phyloP scores from a whole-genome alignment of 345 rosid genomes.

The Geranium brycei region DNA sequence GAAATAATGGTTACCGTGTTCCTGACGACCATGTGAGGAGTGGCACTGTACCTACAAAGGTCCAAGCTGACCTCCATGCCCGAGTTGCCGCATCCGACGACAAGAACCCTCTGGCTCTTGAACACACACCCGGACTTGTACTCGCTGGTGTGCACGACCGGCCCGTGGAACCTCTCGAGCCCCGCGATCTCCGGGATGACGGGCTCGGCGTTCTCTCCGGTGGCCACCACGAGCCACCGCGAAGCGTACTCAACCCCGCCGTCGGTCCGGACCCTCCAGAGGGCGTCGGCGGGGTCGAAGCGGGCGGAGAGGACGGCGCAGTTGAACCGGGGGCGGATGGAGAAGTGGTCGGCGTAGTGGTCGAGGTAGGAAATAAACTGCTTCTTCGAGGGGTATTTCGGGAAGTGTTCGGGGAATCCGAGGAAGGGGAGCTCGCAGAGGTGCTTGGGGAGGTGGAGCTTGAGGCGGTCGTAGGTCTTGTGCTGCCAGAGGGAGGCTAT shows the following conservation, averaged over 20 bases:
- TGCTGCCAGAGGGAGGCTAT: constrained; percentile 24
- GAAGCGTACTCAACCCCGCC: constrained; percentile 18
- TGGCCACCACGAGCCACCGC: constrained; percentile 62
- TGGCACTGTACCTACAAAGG: constrained; percentile 46
- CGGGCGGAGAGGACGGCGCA: constrained; percentile 13
- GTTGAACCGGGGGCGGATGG: constrained; percentile 16
- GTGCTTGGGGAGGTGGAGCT: constrained; percentile 25
- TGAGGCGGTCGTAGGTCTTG: constrained; percentile 27
- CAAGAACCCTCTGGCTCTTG: constrained; percentile 42
- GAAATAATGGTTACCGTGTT: constrained; percentile 30
- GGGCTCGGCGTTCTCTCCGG: constrained; percentile 86
- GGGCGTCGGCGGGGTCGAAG: constrained; percentile 12
- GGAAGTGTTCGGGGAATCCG: constrained; percentile 17
- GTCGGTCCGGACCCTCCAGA: constrained; percentile 18
- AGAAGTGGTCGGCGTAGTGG: constrained; percentile 19
- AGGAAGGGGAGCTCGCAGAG: constrained; percentile 24
- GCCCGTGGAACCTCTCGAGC: constrained; percentile 32
- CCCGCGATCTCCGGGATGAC: constrained; percentile 50
- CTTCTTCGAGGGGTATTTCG: constrained; percentile 22
- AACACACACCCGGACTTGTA: constrained; percentile 55
- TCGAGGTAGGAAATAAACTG: constrained; percentile 27
- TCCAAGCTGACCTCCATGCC: constrained; percentile 92
- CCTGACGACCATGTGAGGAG: constrained; percentile 57
- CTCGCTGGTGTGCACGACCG: constrained; percentile 44
- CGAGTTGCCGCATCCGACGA: constrained; percentile 78